Percentiles rank a stretch among this genome's conserved stretches.
These are phyloP conservation scores for Emericellopsis cladophorae DNA, from an alignment of 2,329 filamentous ascomycete genomes.

Conservation along the genomic window DNA sequence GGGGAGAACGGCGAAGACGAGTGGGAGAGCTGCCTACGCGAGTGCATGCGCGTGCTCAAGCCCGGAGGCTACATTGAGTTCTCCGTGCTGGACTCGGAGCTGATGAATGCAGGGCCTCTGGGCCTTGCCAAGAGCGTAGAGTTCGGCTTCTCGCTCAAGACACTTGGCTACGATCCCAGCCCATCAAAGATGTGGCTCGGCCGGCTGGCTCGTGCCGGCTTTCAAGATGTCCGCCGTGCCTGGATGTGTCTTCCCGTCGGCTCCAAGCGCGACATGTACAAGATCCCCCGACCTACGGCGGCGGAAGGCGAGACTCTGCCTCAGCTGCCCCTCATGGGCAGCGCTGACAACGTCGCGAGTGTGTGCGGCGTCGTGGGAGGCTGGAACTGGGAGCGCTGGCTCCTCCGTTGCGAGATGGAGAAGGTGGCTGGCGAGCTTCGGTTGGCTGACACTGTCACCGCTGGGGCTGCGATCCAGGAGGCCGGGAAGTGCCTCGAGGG, in stretches of 20 bases:
- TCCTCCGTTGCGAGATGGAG: constrained; percentile 77
- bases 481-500: constrained; percentile 48
- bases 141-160: constrained; percentile 82
- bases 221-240: constrained; percentile 66
- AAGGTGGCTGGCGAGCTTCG: constrained; percentile 56
- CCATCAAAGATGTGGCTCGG: constrained; percentile 73
- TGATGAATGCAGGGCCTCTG: constrained; percentile 70
- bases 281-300: constrained; percentile 4
- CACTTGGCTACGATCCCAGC: constrained; percentile 75
- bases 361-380: constrained; percentile 73
- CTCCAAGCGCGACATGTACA: constrained; percentile 19
- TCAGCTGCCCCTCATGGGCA: constrained; percentile 40
- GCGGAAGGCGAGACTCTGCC: constrained; percentile 24
- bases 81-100: constrained; percentile 76
- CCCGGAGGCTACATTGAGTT: constrained; percentile 91
- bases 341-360: constrained; percentile 58
- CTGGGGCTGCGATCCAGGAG: constrained; percentile 37
- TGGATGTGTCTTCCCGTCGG: constrained; percentile 89
- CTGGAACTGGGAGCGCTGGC: constrained; percentile 95
- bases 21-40: constrained; percentile 72
- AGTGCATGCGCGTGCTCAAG: constrained; percentile 86
- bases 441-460: constrained; percentile 37
- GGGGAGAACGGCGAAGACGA: constrained; percentile 63
- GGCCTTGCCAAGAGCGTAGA: constrained; percentile 79
- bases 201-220: constrained; percentile 63